Percentiles rank a stretch among this genome's conserved stretches.
phyloP scores from a whole-genome alignment of 345 rosid genomes.

The Diplotaxis tenuifolia region DNA sequence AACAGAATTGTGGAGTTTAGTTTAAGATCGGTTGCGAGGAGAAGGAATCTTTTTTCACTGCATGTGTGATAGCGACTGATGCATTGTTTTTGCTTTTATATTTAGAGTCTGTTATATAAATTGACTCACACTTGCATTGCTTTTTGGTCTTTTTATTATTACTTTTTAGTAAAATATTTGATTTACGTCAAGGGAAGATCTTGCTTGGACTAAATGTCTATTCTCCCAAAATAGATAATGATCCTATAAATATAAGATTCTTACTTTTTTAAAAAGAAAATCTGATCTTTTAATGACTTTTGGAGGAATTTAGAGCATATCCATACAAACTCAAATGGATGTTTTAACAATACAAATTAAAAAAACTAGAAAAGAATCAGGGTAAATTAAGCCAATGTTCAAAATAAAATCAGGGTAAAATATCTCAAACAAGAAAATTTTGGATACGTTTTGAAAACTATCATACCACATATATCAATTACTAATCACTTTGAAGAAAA shows the following conservation, averaged over 20 bases:
- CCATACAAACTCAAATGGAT: neutral
- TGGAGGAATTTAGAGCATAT: neutral
- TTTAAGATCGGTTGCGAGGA: neutral
- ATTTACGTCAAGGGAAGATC: constrained; percentile 8
- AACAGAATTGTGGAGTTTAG: neutral
- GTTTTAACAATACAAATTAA: neutral
- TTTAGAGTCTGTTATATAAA: neutral
- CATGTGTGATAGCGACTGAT: constrained; percentile 14
- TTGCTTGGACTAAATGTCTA: neutral
- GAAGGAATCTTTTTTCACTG: constrained; percentile 11
- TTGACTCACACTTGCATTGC: neutral
- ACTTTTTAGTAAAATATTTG: no score
- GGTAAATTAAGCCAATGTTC: no score
- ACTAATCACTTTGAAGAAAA: no score
- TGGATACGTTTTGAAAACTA: no score
- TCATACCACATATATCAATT: neutral
- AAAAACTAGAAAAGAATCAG: neutral
- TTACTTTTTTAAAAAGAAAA: neutral
- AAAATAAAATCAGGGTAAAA: no score
- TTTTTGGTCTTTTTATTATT: neutral
- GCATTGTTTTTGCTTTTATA: neutral
- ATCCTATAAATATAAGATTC: neutral
- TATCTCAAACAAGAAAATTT: no score
- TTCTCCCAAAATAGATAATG: neutral
- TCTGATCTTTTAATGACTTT: neutral